Evolutionary conservation across 345 rosid species (phyloP).

Genomic region (Luvunga scandens): DNA sequence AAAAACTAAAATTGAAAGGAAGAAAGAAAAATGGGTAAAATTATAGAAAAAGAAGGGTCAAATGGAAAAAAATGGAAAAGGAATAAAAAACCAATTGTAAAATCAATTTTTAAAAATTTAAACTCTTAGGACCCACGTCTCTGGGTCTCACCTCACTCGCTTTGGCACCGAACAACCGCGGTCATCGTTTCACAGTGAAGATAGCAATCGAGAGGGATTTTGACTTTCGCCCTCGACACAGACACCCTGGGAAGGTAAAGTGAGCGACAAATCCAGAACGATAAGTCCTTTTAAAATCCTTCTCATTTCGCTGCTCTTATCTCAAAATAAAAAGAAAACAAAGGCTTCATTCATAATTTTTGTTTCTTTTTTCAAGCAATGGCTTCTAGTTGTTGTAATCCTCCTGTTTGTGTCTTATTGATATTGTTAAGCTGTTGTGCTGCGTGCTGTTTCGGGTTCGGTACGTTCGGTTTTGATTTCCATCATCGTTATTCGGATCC

Average conservation of each 20-base stretch:
- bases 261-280: neutral
- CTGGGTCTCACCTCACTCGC: neutral
- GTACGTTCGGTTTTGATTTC: constrained; percentile 68
- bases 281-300: neutral
- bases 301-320: neutral
- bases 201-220: neutral
- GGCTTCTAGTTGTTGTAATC: constrained; percentile 13
- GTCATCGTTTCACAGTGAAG: neutral
- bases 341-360: neutral
- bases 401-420: neutral
- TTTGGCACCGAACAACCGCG: neutral
- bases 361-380: neutral
- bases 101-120: neutral
- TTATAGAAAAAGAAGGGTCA: neutral
- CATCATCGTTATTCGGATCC: constrained; percentile 89
- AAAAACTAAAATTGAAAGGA: neutral
- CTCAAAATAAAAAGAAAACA: neutral
- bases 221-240: neutral
- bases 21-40: neutral
- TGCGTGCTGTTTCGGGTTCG: constrained; percentile 32
- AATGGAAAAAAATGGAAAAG: neutral
- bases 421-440: neutral
- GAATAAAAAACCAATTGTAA: neutral
- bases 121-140: neutral
- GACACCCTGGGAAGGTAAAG: neutral